Evolutionary conservation across 768 basidiomycete genomes (phyloP).

Genomic region (Fomitopsis serialis): DNA sequence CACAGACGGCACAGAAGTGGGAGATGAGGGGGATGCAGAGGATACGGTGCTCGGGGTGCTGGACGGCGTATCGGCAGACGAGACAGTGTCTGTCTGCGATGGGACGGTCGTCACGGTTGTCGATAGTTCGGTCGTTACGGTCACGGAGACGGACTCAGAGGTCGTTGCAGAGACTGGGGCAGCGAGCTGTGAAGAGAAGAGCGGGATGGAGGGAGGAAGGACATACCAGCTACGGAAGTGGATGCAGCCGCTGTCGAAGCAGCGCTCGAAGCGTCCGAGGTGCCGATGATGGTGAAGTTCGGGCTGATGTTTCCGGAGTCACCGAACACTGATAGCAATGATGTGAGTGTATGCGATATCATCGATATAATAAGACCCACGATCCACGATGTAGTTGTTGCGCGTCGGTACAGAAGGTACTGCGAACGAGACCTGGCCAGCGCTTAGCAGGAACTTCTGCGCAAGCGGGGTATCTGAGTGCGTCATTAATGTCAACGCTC

Average conservation of each 20-base stretch:
- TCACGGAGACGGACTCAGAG: background rate
- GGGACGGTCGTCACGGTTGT: conserved; percentile 1
- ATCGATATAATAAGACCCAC: conserved; percentile 17
- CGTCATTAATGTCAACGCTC: background rate
- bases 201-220: background rate
- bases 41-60: background rate
- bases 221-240: background rate
- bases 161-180: background rate
- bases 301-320: conserved; percentile 35
- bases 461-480: conserved; percentile 38
- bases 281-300: conserved; percentile 21
- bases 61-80: background rate
- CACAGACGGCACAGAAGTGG: background rate
- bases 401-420: conserved; percentile 33
- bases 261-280: conserved; percentile 4
- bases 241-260: background rate
- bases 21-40: background rate
- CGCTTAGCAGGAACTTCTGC: conserved; percentile 30
- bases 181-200: background rate
- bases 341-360: background rate
- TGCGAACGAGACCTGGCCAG: conserved; percentile 34
- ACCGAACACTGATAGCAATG: conserved; percentile 33
- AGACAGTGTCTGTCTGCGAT: background rate
- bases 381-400: conserved; percentile 40
- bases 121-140: background rate